phyloP scores from a whole-genome alignment of 2,329 filamentous ascomycete genomes.

The Sclerotinia spermophila region DNA sequence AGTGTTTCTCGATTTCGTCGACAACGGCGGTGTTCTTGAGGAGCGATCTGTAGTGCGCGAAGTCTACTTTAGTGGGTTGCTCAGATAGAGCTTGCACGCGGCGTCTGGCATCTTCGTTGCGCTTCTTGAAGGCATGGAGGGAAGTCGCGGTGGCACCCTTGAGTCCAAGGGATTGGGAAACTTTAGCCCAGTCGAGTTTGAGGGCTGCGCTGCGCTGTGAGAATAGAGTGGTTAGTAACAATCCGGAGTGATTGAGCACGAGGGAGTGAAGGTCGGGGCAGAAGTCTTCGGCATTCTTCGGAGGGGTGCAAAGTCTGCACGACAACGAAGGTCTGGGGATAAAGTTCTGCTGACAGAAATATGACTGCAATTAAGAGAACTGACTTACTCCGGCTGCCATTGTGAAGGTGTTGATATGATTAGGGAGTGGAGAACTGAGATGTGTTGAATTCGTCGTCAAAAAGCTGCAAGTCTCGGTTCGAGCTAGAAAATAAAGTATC shows the following conservation, averaged over 20 bases:
- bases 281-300: conserved; percentile 18
- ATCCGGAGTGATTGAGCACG: background rate
- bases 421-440: conserved; percentile 49
- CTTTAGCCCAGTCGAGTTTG: conserved; percentile 98
- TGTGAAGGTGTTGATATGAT: conserved; percentile 50
- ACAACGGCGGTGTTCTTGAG: conserved; percentile 96
- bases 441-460: conserved; percentile 30
- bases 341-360: background rate
- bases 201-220: conserved; percentile 91
- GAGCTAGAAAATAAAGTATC: conserved; percentile 16
- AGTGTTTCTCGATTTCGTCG: conserved; percentile 96
- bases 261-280: background rate
- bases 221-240: conserved; percentile 24
- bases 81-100: conserved; percentile 82
- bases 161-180: conserved; percentile 90
- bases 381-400: conserved; percentile 65
- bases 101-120: conserved; percentile 97
- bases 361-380: conserved; percentile 29
- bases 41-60: conserved; percentile 82
- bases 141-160: conserved; percentile 89
- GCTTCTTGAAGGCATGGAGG: conserved; percentile 97
- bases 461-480: conserved; percentile 24
- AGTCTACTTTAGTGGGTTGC: conserved; percentile 84
- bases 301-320: conserved; percentile 14
- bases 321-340: background rate